Base-by-base conservation (phyloP, 2,329 filamentous ascomycete species). In the Chrysoporthe puriensis region DNA sequence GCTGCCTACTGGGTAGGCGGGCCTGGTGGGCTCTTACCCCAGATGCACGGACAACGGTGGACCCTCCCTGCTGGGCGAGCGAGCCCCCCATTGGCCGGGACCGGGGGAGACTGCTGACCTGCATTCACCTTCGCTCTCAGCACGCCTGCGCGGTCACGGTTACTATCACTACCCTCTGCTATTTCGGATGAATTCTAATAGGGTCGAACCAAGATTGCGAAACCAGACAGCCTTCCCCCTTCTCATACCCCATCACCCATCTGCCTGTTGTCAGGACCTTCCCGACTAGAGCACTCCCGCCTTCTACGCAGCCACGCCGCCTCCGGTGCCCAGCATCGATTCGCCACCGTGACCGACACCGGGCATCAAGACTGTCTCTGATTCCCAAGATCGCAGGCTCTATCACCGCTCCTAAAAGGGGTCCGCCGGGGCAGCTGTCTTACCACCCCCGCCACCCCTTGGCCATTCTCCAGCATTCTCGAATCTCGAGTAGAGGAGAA, bases 11-110 rank as follows among this genome's bases (percentile, higher is more conserved):
- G 26, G 26, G 26, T 26, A 26, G 65, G 34, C 54, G 60, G 60
- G 43, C 61, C 21, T 63, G 61, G 63, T 63, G 56, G 56, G 36
- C n/a, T 32, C 63, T 63, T 67, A 62, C 66, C 63, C 66, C 66
- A 63, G 61, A 61, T 11, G 59, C 59, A 61, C 54, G 43, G 54
- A 46, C 61, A 26, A 50, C 21, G 14, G 40, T 64, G 60, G 40
- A 64, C 44, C 65, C 60, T 63, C 52, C 57, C 43, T 46, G 50
- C 43, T 5, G 32, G 4, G 4, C 48, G 21, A 18, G 54, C 16
- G 32, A 8, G 4, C 32, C 26, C 11, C 34, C 26, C 11, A 61
- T 61, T 61, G 59, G 59, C 11, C 13, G 4, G 7, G 59, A 16
- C 40, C 7, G 42, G 14, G 43, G 2, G 43, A 48, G n/a, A 34